phyloP scores from a whole-genome alignment of 2,329 filamentous ascomycete species.

The Ophiostoma sp. region DNA sequence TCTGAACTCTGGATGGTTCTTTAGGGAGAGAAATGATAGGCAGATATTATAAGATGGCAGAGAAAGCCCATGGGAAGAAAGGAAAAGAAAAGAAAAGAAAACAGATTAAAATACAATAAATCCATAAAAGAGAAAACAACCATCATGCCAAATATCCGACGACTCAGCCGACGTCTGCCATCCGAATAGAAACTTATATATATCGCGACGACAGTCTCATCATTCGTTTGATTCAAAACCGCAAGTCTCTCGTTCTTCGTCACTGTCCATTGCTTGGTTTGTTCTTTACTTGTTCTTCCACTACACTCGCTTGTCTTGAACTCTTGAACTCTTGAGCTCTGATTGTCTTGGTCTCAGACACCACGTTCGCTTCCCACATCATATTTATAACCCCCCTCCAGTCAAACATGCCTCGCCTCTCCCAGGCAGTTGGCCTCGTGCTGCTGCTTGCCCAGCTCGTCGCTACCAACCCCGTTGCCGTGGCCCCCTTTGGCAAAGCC shows the following conservation, averaged over 20 bases:
- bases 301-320: not conserved
- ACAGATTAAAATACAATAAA: not conserved
- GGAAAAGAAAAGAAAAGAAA: not conserved
- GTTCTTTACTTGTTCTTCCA: not conserved
- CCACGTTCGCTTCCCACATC: not conserved
- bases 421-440: not conserved
- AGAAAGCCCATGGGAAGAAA: not conserved
- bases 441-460: slow-evolving; percentile 7
- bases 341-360: not conserved
- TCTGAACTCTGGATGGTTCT: not conserved
- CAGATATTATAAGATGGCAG: not conserved
- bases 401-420: not conserved
- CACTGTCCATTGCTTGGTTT: not conserved
- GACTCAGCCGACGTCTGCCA: not conserved
- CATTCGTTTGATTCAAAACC: not conserved
- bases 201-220: not conserved
- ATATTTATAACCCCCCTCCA: not conserved
- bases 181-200: not conserved
- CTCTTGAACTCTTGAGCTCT: not conserved
- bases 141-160: not conserved
- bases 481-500: not conserved
- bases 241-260: slow-evolving; percentile 3
- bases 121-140: not conserved
- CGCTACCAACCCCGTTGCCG: not conserved
- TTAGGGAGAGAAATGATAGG: not conserved